These are phyloP conservation scores for Eremomyces bilateralis DNA, from an alignment of 495 filamentous ascomycete genomes.

Conservation along the genomic window DNA sequence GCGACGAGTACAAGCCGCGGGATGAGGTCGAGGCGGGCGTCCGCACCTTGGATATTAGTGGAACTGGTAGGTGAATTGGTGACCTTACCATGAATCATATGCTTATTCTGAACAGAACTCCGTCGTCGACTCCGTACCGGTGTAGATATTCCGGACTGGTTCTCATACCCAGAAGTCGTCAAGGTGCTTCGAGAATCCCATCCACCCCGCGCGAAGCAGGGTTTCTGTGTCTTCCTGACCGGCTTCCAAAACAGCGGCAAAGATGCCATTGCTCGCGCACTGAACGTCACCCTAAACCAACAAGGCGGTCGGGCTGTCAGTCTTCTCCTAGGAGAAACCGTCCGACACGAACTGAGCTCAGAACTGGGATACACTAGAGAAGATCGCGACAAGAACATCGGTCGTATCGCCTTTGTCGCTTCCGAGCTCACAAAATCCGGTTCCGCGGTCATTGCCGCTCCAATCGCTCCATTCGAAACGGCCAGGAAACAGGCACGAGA, in stretches of 20 bases:
- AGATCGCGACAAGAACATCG: slow-evolving; percentile 89
- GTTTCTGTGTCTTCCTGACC: slow-evolving; percentile 95
- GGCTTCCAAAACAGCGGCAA: slow-evolving; percentile 94
- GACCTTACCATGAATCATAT: slow-evolving; percentile 1
- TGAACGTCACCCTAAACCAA: slow-evolving; percentile 96
- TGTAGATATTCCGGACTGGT: slow-evolving; percentile 93
- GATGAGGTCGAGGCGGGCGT: slow-evolving; percentile 68
- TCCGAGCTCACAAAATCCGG: slow-evolving; percentile 82
- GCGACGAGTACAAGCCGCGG: slow-evolving; percentile 83
- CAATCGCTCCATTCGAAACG: slow-evolving; percentile 83
- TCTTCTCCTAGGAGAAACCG: slow-evolving; percentile 82
- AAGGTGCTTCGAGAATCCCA: slow-evolving; percentile 86
- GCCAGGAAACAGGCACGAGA: slow-evolving; percentile 57
- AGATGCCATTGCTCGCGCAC: slow-evolving; percentile 81
- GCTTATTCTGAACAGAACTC: slow-evolving; percentile 34
- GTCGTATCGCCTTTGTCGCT: slow-evolving; percentile 89
- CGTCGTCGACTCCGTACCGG: slow-evolving; percentile 73
- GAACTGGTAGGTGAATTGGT: slow-evolving; percentile 31
- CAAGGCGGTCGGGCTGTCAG: slow-evolving; percentile 90
- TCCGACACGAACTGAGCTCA: slow-evolving; percentile 76
- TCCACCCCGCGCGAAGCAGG: slow-evolving; percentile 69
- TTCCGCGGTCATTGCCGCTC: slow-evolving; percentile 86
- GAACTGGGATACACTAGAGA: slow-evolving; percentile 88
- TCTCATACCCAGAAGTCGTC: slow-evolving; percentile 98
- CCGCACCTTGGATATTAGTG: slow-evolving; percentile 90